Base-by-base conservation (phyloP, 1,284 basidiomycete genomes). In the Boletus subluridellus region DNA sequence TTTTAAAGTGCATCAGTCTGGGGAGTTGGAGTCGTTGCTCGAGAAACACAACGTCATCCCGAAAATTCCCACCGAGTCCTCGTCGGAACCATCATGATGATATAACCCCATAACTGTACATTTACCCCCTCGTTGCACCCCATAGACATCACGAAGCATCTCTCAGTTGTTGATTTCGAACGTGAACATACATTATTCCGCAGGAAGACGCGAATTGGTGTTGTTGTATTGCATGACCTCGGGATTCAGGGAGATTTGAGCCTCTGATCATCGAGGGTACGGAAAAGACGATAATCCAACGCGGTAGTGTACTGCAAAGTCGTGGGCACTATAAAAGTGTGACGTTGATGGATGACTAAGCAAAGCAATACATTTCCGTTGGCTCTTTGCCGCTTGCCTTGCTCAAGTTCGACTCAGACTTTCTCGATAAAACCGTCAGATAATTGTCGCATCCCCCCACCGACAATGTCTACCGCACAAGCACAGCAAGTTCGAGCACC, bases 1-100 rank as follows among this genome's bases (percentile, higher is more conserved):
- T 26, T 52, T 28, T 37, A 49, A 65, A 94, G 92, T 98, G 96
- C 96, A 98, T 74, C 93, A 97, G 77, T 91, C 87, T 6, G 96
- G 96, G 57, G 95, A 98, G 76, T 81, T 99, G 21, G 94, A 96
- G 72, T 81, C 84, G 39, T 79, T 98, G 21, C 80, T 98, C 21
- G 82, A 86, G 68, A 85, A 90, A 71, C 82, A 88, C 63, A 78
- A 84, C 17, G 76, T 96, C 58, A 83, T 93, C 58, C 82, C 82
- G 1, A 73, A 74, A 26, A 44, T 49, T 12, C n/a, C 42, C 24
- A 21, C 52, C 4, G 58, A 54, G 44, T 26, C 66, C 10, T 59
- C 60, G 41, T 52, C 67, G 17, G 55, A 60, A 35, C 30, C 52
- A 3, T 48, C 63, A 5, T 60, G 60, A 37, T 65, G 47, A 69